Base-by-base conservation (phyloP, 352 stramenopile species). In the Globisporangium camurandrum region DNA sequence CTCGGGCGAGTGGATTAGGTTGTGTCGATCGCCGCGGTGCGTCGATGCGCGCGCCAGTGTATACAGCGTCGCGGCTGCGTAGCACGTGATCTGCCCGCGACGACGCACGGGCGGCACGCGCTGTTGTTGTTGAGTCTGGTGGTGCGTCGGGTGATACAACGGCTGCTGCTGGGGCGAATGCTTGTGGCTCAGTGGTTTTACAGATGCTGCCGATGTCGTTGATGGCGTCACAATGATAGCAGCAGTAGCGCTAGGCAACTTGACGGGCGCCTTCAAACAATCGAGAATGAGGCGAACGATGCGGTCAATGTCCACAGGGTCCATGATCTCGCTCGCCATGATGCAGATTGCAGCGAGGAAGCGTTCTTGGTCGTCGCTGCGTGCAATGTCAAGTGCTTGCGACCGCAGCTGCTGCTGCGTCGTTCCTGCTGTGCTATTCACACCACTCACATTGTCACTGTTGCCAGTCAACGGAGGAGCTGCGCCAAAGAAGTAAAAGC, bases 331-430 rank as follows among this genome's bases (percentile, higher is more conserved):
- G 19, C 65, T 80, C 11, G 78, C 69, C 22, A 87, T 78, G 12
- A 74, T 61, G 27, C 62, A 84, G 24, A 92, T 84, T 0, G 77
- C 78, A 3, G 75, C 65, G 9, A 92, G 44, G 40, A 89, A 89
- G 0, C 77, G 67, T 27, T 88, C 75, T 28, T 79, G 68, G 45
- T 86, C 78, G 38, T 87, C 73, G 0, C 69, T 59, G 42, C 71
- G 83, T 0, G 69, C 67, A 20, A 89, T 20, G 17, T 81, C 79
- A 24, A 66, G 26, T n/a, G 56, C 37, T 12, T 69, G 56, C 1
- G 74, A 73, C 22, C 50, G 39, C 0, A 34, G 14, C 33, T 57
- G 52, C 37, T 54, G 38, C 3, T 40, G 7, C 40, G 43, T 50
- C n/a, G n/a, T n/a, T n/a, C n/a, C n/a, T n/a, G n/a, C n/a, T n/a